These are phyloP conservation scores for Lactarius trivialis DNA, from an alignment of 768 basidiomycete genomes.

Conservation along the genomic window DNA sequence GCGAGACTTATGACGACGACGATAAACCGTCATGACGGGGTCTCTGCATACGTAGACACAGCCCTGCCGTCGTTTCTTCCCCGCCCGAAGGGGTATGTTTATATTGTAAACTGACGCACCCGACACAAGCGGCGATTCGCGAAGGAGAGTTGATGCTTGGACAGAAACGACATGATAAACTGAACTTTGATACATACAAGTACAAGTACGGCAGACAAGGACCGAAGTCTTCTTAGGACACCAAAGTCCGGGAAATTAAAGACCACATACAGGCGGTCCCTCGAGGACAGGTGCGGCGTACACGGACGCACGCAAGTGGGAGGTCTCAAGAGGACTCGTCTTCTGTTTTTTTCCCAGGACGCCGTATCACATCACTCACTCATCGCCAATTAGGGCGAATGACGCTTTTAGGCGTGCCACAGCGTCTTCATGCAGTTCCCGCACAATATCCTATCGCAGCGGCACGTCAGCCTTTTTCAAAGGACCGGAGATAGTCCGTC, in stretches of 20 bases:
- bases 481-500: neutral
- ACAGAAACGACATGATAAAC: neutral
- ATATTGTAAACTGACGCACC: neutral
- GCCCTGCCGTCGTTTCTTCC: neutral
- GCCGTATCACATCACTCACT: neutral
- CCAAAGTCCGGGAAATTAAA: neutral
- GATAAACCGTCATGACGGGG: neutral
- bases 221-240: slow-evolving; percentile 2
- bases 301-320: neutral
- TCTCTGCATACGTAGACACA: neutral
- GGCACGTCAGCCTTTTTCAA: slow-evolving; percentile 2
- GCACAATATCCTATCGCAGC: slow-evolving; percentile 25
- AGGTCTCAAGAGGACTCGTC: neutral
- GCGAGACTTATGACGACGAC: slow-evolving; percentile 20
- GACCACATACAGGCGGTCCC: neutral
- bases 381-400: slow-evolving; percentile 5
- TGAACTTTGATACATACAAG: slow-evolving; percentile 8
- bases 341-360: slow-evolving; percentile 10
- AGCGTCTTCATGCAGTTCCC: slow-evolving; percentile 25
- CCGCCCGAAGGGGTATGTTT: neutral
- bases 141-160: neutral
- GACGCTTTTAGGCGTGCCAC: slow-evolving; percentile 24
- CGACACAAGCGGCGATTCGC: slow-evolving; percentile 6
- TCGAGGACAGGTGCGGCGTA: neutral
- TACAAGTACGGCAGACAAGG: neutral